Evolutionary conservation across 2,329 filamentous ascomycete species (phyloP).

Genomic region (Ophiostoma sp.): DNA sequence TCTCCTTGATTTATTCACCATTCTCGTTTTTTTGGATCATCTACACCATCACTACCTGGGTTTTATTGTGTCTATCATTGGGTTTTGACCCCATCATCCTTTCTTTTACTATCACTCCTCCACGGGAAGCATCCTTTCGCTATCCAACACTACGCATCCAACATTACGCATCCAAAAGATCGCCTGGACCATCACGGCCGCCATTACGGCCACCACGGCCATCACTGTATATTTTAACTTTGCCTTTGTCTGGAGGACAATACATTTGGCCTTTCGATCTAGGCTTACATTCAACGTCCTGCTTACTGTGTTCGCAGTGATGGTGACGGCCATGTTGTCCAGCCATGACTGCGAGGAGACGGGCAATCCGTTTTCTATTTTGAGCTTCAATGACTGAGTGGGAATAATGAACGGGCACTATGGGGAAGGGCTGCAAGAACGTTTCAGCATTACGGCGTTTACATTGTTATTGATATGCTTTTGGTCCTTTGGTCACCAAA

Average conservation of each 20-base stretch:
- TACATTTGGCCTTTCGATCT: too few species aligned
- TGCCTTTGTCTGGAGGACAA: background rate
- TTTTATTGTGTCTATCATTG: background rate
- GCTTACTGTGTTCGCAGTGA: too few species aligned
- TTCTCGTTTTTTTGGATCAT: background rate
- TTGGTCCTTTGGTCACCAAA: background rate
- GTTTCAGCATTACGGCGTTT: slow-evolving; percentile 15
- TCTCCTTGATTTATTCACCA: background rate
- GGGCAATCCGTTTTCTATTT: background rate
- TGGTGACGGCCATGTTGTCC: too few species aligned
- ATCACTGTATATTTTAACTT: slow-evolving; percentile 2
- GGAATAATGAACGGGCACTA: slow-evolving; percentile 7
- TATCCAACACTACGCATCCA: background rate
- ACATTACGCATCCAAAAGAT: background rate
- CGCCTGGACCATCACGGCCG: background rate
- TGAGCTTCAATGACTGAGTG: slow-evolving; percentile 2
- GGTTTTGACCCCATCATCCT: background rate
- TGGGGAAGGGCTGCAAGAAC: slow-evolving; percentile 1
- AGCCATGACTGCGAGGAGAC: too few species aligned
- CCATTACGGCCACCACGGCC: background rate
- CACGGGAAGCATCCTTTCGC: background rate
- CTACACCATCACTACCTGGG: background rate
- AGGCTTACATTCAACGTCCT: too few species aligned
- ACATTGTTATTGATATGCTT: slow-evolving; percentile 7
- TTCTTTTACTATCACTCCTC: background rate